A percentile compares a stretch with the other conserved stretches of the same genome.
Conservation (phyloP, 2,329 filamentous ascomycete genomes). For the Fusarium bulbicola region DNA sequence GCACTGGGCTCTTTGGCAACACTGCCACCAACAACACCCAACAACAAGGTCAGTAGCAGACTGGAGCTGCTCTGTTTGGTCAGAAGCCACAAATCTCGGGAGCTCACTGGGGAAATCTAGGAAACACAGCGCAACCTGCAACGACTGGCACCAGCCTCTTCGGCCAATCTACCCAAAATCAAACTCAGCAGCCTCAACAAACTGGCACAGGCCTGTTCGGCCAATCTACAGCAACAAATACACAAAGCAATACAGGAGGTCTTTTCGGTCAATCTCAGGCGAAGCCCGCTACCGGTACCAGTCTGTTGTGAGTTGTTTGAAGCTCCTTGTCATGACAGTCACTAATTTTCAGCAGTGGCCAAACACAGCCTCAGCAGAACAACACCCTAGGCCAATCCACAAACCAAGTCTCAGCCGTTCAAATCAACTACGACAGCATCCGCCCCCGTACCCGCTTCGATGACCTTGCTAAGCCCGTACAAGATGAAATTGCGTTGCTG, state of each 20-base stretch:
- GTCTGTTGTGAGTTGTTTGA: slow-evolving; percentile 45
- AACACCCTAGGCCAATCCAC: slow-evolving; percentile 45
- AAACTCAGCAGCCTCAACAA: slow-evolving; percentile 36
- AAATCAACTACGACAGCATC: slow-evolving; percentile 81
- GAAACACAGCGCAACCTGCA: slow-evolving; percentile 18
- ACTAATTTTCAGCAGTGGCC: slow-evolving; percentile 42
- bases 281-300: slow-evolving; percentile 40
- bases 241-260: slow-evolving; percentile 39
- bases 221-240: slow-evolving; percentile 22
- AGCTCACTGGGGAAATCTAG: slow-evolving; percentile 36
- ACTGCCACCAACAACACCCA: slow-evolving; percentile 33
- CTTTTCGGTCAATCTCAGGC: slow-evolving; percentile 50
- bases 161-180: slow-evolving; percentile 33
- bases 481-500: slow-evolving; percentile 78
- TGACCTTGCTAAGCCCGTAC: slow-evolving; percentile 84
- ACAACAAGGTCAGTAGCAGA: slow-evolving; percentile 37
- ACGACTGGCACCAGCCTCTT: slow-evolving; percentile 39
- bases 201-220: slow-evolving; percentile 46
- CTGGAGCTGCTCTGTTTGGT: slow-evolving; percentile 20
- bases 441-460: slow-evolving; percentile 91
- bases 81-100: slow-evolving; percentile 19
- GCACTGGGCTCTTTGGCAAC: slow-evolving; percentile 46
- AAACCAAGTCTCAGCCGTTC: slow-evolving; percentile 73
- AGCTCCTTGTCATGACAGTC: neutral
- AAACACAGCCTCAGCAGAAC: slow-evolving; percentile 43